A percentile compares a stretch with the other conserved stretches of the same genome.
These are phyloP conservation scores for Trichoderma harzianum DNA, from an alignment of 2,329 filamentous ascomycete species.

Conservation along the genomic window DNA sequence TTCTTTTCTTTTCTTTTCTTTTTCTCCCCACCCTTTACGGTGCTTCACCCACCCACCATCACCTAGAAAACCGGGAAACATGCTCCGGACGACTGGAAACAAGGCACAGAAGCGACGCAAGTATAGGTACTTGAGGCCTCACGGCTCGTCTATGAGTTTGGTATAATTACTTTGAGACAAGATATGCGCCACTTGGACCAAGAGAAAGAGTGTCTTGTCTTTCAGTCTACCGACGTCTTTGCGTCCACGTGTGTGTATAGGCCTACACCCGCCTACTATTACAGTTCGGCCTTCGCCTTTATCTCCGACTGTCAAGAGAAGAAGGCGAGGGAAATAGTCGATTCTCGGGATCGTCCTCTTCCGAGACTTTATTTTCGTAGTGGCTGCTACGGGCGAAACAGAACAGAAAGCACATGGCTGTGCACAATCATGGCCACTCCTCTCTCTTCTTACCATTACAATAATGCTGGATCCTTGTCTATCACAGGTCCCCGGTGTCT, in stretches of 20 bases:
- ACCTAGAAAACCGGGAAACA: neutral
- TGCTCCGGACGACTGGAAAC: neutral
- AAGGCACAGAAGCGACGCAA: neutral
- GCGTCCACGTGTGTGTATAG: neutral
- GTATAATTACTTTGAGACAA: constrained; percentile 2
- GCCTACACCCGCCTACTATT: neutral
- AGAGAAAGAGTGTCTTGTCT: neutral
- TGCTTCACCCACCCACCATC: neutral
- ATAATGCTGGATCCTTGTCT: neutral
- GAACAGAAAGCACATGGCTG: neutral
- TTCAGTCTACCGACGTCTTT: neutral
- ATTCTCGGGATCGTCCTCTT: neutral
- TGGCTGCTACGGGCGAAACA: neutral
- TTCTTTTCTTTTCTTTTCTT: neutral
- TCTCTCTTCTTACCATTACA: neutral
- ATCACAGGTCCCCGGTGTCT: neutral
- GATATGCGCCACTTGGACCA: neutral
- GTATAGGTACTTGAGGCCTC: neutral
- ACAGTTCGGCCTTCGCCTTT: neutral
- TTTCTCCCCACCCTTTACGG: neutral
- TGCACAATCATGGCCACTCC: neutral
- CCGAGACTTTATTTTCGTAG: neutral
- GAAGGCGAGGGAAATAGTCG: neutral
- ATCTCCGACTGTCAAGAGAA: neutral
- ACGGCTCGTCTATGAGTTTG: neutral